These are phyloP conservation scores for Triticum dicoccoides DNA, from an alignment of 176 grass and related monocot genomes.

Conservation along the genomic window DNA sequence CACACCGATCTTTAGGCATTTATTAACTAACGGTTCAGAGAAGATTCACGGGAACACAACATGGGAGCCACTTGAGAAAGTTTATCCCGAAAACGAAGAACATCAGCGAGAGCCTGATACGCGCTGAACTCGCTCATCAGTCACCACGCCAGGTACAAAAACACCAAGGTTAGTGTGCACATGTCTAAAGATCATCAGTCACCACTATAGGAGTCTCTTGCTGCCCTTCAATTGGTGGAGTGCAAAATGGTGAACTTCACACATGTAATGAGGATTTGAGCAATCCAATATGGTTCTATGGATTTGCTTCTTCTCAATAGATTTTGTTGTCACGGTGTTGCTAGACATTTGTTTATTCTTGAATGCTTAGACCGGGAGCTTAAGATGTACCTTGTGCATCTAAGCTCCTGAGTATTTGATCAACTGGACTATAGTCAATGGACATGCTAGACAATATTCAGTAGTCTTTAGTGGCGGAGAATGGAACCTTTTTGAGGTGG, in stretches of 20 bases:
- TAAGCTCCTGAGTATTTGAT: background rate
- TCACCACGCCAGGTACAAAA: conserved; percentile 10
- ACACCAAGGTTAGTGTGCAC: background rate
- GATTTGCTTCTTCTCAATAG: background rate
- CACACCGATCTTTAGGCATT: too few relatives aligned
- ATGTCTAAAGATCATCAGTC: background rate
- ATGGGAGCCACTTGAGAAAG: too few relatives aligned
- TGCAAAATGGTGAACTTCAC: background rate
- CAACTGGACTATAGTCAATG: background rate
- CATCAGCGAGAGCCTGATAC: background rate
- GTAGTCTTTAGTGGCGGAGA: too few relatives aligned
- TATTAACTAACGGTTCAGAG: too few relatives aligned
- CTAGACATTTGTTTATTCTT: conserved; percentile 1
- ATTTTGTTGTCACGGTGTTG: background rate
- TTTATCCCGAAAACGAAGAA: background rate
- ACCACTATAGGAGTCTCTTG: background rate
- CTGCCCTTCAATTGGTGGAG: background rate
- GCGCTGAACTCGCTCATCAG: background rate
- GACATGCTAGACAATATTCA: background rate
- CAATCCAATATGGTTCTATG: background rate
- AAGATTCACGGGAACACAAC: too few relatives aligned
- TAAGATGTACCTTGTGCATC: background rate
- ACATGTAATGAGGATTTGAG: background rate
- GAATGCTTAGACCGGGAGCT: background rate
- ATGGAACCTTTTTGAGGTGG: too few relatives aligned